Conservation (phyloP, 2,329 filamentous ascomycete species). For the Penicillium sp. region DNA sequence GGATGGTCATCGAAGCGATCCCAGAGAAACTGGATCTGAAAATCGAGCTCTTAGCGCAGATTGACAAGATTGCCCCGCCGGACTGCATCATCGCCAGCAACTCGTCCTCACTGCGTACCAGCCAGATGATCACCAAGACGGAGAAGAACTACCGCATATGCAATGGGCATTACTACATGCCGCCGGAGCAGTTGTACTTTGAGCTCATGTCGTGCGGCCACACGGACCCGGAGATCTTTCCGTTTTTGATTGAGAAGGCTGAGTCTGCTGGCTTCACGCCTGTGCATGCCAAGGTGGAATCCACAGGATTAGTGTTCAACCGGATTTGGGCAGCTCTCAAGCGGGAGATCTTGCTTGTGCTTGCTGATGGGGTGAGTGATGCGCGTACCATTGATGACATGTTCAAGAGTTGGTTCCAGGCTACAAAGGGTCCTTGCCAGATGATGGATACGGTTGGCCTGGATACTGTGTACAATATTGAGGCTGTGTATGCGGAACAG, state of each 20-base stretch:
- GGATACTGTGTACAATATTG: conserved; percentile 26
- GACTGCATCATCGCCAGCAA: conserved; percentile 21
- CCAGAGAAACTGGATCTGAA: conserved; percentile 21
- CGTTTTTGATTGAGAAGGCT: conserved; percentile 22
- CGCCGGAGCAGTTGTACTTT: conserved; percentile 19
- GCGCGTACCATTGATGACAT: conserved; percentile 20
- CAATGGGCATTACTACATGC: conserved; percentile 25
- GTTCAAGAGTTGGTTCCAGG: conserved; percentile 23
- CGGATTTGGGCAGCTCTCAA: conserved; percentile 23
- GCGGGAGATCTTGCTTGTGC: conserved; percentile 17
- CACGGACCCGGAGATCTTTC: conserved; percentile 19
- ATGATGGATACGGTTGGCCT: conserved; percentile 27
- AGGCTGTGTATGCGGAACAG: conserved; percentile 17
- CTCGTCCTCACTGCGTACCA: conserved; percentile 18
- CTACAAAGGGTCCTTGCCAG: conserved; percentile 20
- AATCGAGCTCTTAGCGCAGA: conserved; percentile 13
- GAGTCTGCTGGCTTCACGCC: conserved; percentile 15
- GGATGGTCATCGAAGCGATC: conserved; percentile 22
- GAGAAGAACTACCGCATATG: conserved; percentile 23
- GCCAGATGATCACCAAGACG: conserved; percentile 22
- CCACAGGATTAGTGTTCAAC: conserved; percentile 20
- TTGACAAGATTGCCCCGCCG: conserved; percentile 13
- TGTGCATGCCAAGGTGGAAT: conserved; percentile 17
- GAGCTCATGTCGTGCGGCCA: conserved; percentile 22
- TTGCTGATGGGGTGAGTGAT: conserved; percentile 22